phyloP scores from a whole-genome alignment of 2,329 filamentous ascomycete genomes.

The Curvularia eragrostidis region DNA sequence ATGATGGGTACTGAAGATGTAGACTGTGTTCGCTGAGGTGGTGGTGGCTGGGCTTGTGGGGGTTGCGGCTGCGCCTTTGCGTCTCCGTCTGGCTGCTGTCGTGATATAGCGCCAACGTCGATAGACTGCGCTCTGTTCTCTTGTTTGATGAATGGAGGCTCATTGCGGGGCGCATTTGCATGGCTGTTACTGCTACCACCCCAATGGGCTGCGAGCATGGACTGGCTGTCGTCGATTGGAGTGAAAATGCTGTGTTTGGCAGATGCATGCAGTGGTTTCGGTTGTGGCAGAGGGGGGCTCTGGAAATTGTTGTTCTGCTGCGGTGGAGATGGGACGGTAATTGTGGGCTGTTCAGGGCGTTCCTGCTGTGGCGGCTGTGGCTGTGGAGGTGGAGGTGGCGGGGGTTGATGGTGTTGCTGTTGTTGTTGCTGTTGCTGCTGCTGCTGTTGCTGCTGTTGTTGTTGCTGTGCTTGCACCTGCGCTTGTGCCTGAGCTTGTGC shows the following conservation, averaged over 20 bases:
- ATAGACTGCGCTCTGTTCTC: slow-evolving; percentile 68
- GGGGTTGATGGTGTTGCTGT: slow-evolving; percentile 72
- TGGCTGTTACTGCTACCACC: slow-evolving; percentile 57
- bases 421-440: slow-evolving; percentile 69
- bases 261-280: slow-evolving; percentile 66
- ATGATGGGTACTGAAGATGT: slow-evolving; percentile 72
- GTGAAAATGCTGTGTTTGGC: slow-evolving; percentile 96
- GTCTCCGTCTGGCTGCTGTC: slow-evolving; percentile 51
- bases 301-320: slow-evolving; percentile 60
- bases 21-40: slow-evolving; percentile 60
- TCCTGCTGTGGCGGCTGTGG: slow-evolving; percentile 71
- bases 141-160: slow-evolving; percentile 53
- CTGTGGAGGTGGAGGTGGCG: slow-evolving; percentile 76
- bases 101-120: slow-evolving; percentile 62
- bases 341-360: slow-evolving; percentile 55
- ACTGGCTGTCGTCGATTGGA: slow-evolving; percentile 91
- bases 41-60: slow-evolving; percentile 42
- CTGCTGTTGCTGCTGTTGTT: slow-evolving; percentile 59
- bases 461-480: slow-evolving; percentile 62
- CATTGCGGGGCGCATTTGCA: slow-evolving; percentile 55
- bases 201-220: slow-evolving; percentile 83
- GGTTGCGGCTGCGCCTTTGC: slow-evolving; percentile 51
- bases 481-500: slow-evolving; percentile 51
- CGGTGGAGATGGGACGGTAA: slow-evolving; percentile 57
- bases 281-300: slow-evolving; percentile 64